Conservation (phyloP, 2,329 filamentous ascomycete genomes). For the Neonectria coccinea region DNA sequence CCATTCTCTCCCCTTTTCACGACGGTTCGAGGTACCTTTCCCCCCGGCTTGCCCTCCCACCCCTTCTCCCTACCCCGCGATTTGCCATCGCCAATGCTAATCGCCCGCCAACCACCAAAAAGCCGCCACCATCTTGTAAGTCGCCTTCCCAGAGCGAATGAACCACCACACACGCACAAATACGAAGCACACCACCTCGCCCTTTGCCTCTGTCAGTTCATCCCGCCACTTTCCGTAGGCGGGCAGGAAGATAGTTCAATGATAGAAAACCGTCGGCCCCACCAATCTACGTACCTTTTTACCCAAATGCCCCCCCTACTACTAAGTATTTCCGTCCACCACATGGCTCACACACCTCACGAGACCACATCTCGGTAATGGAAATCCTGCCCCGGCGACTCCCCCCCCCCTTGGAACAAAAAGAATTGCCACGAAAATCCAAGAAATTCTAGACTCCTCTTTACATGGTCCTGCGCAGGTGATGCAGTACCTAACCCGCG, state of each 20-base stretch:
- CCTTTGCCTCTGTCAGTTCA: conserved; percentile 12
- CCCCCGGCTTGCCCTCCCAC: conserved; percentile 22
- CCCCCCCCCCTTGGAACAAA: conserved; percentile 4
- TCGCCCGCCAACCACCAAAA: conserved; percentile 21
- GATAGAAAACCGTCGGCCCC: not conserved
- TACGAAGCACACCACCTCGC: conserved; percentile 4
- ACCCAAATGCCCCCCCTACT: conserved; percentile 22
- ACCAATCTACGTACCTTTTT: conserved; percentile 14
- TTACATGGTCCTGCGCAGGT: not conserved
- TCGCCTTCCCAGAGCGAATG: conserved; percentile 2
- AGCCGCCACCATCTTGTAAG: conserved; percentile 30
- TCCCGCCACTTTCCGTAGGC: conserved; percentile 8
- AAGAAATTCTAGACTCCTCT: conserved; percentile 23
- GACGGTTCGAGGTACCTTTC: no score
- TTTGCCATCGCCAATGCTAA: conserved; percentile 30
- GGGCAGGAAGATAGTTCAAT: not conserved
- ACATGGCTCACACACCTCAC: conserved; percentile 37
- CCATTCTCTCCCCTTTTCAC: no score
- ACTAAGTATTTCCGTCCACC: conserved; percentile 38
- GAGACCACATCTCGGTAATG: conserved; percentile 31
- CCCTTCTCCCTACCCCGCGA: conserved; percentile 40
- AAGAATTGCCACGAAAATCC: conserved; percentile 19
- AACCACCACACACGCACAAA: not conserved
- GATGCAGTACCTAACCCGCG: not conserved
- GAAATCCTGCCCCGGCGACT: conserved; percentile 20